phyloP scores from a whole-genome alignment of 1,284 basidiomycete genomes.

The Malassezia nana region DNA sequence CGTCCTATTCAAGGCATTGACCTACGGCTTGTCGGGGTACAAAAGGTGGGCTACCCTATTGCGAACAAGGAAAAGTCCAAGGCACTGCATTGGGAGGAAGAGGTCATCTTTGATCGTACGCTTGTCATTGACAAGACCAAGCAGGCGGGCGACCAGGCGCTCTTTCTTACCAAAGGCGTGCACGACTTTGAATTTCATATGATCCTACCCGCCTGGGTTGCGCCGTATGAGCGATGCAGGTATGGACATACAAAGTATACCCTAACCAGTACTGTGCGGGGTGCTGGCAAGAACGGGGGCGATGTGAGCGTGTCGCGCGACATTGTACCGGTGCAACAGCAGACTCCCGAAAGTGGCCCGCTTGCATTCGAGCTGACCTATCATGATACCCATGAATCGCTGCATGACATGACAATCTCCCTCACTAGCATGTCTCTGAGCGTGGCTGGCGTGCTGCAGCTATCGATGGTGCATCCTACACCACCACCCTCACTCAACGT shows the following conservation, averaged over 20 bases:
- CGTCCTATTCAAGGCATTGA: conserved; percentile 34
- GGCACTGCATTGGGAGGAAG: conserved; percentile 39
- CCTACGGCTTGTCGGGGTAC: conserved; percentile 32
- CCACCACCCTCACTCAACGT: conserved; percentile 41
- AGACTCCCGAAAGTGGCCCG: conserved; percentile 37
- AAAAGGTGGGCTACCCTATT: conserved; percentile 35
- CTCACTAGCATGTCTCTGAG: conserved; percentile 40
- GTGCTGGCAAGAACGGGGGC: conserved; percentile 34
- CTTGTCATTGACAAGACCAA: conserved; percentile 27
- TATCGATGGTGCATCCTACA: conserved; percentile 37
- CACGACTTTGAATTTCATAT: conserved; percentile 47
- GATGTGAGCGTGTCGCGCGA: conserved; percentile 36
- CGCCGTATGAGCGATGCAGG: conserved; percentile 42
- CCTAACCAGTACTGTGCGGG: conserved; percentile 38
- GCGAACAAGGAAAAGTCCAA: not conserved
- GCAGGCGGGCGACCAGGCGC: conserved; percentile 23
- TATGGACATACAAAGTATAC: conserved; percentile 41
- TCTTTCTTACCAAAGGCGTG: conserved; percentile 37
- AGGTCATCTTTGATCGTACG: conserved; percentile 37
- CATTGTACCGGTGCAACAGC: conserved; percentile 42
- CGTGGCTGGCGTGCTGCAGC: conserved; percentile 37
- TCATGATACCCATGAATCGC: conserved; percentile 41
- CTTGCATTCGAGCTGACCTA: conserved; percentile 42
- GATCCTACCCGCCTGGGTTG: conserved; percentile 39
- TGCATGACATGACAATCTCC: conserved; percentile 35